Evolutionary conservation across 2,329 filamentous ascomycete species (phyloP).

Genomic region (Calonectria pseudoreteaudii): DNA sequence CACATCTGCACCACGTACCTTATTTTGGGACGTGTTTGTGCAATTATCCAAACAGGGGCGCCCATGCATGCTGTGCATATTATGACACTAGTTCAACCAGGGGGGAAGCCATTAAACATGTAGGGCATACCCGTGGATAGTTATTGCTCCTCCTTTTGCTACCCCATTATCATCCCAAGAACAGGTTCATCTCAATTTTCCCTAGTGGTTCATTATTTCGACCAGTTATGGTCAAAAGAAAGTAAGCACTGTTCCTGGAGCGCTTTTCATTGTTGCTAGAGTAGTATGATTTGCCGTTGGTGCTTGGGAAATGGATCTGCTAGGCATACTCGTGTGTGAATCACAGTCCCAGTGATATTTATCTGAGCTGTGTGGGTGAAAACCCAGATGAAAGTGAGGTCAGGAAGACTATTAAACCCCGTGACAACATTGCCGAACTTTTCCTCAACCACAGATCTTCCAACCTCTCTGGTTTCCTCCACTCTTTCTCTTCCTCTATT

Average conservation of each 20-base stretch:
- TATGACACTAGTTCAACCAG: background rate
- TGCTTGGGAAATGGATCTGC: background rate
- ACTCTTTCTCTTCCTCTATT: background rate
- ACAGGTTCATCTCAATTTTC: background rate
- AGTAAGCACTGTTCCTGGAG: background rate
- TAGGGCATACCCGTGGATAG: background rate
- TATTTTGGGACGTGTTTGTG: background rate
- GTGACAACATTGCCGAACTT: background rate
- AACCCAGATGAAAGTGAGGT: background rate
- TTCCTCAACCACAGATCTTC: background rate
- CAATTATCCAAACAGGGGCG: background rate
- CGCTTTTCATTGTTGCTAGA: background rate
- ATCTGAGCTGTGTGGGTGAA: background rate
- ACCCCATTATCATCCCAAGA: background rate
- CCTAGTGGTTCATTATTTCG: background rate
- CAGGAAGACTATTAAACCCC: background rate
- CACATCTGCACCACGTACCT: background rate
- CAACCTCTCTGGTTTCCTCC: background rate
- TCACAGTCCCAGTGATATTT: background rate
- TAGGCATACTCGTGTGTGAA: background rate
- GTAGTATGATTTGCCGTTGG: background rate
- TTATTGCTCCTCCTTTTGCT: too few species aligned
- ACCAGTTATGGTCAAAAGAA: background rate
- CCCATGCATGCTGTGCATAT: background rate
- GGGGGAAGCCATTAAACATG: background rate